phyloP scores from a whole-genome alignment of 2,329 filamentous ascomycete species.

The Trichoderma sp. region DNA sequence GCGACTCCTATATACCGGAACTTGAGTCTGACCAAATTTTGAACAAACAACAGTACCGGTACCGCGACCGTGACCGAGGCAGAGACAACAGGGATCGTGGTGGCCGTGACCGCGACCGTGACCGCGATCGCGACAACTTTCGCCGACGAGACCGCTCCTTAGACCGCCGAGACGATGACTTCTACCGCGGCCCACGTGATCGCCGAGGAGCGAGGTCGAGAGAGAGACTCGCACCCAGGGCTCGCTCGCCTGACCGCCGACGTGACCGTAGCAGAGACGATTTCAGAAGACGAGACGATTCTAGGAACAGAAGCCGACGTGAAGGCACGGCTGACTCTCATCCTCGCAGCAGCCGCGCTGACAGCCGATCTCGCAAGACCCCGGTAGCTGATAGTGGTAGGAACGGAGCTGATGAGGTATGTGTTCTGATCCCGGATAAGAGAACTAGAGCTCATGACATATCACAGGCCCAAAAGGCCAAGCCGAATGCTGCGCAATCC shows the following conservation, averaged over 20 bases:
- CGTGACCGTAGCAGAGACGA: constrained; percentile 65
- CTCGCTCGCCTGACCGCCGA: constrained; percentile 58
- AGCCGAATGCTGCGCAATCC: constrained; percentile 50
- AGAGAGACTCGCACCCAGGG: constrained; percentile 57
- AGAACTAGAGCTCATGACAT: constrained; percentile 27
- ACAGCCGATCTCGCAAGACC: constrained; percentile 55
- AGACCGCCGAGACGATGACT: constrained; percentile 65
- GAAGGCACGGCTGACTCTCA: constrained; percentile 71
- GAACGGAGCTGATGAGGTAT: constrained; percentile 49
- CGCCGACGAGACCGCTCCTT: constrained; percentile 69
- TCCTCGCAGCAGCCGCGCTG: constrained; percentile 63
- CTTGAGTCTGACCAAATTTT: constrained; percentile 40
- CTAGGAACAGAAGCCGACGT: constrained; percentile 60
- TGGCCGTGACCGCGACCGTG: constrained; percentile 45
- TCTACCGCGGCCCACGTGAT: constrained; percentile 54
- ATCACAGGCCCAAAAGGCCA: constrained; percentile 51
- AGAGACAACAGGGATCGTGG: constrained; percentile 58
- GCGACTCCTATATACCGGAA: neutral
- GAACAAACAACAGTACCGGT: constrained; percentile 50
- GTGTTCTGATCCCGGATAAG: neutral
- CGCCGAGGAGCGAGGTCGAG: constrained; percentile 65
- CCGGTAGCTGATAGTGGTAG: constrained; percentile 48
- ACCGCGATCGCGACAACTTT: constrained; percentile 54
- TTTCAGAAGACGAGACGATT: constrained; percentile 71
- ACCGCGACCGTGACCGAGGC: constrained; percentile 50